These are phyloP conservation scores for Lycium barbarum DNA, from an alignment of 257 asterid genomes.

Conservation along the genomic window DNA sequence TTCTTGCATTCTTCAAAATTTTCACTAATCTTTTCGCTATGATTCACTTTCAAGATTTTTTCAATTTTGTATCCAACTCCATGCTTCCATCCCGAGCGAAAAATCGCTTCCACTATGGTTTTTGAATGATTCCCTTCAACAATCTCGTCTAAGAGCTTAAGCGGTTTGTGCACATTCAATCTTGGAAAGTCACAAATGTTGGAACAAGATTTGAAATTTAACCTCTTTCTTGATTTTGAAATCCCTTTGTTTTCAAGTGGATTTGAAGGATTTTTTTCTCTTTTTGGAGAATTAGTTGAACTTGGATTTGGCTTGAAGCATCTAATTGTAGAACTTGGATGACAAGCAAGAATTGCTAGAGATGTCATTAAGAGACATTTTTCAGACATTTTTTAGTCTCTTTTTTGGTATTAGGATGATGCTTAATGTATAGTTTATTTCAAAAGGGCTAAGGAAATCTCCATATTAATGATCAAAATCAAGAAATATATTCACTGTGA, in stretches of 20 bases:
- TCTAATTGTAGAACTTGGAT: slow-evolving; percentile 34
- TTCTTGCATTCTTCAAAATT: slow-evolving; percentile 13
- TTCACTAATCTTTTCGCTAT: neutral
- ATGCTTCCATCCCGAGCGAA: slow-evolving; percentile 25
- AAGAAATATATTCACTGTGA: neutral
- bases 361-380: slow-evolving; percentile 34
- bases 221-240: slow-evolving; percentile 5
- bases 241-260: neutral
- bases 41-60: slow-evolving; percentile 32
- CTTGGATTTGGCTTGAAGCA: slow-evolving; percentile 31
- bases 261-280: slow-evolving; percentile 10
- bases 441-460: slow-evolving; percentile 11
- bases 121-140: neutral
- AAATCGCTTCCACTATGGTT: slow-evolving; percentile 20
- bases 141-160: slow-evolving; percentile 23
- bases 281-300: slow-evolving; percentile 32
- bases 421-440: neutral
- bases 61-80: slow-evolving; percentile 22
- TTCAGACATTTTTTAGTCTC: slow-evolving; percentile 12
- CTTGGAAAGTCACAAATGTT: neutral
- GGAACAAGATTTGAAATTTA: neutral
- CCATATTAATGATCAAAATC: slow-evolving; percentile 27
- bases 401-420: neutral
- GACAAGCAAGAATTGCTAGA: slow-evolving; percentile 34
- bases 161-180: neutral